Evolutionary conservation across 2,329 filamentous ascomycete genomes (phyloP), one percentile per base, ranked within the genome.

Genomic region (Grosmannia serpens): DNA sequence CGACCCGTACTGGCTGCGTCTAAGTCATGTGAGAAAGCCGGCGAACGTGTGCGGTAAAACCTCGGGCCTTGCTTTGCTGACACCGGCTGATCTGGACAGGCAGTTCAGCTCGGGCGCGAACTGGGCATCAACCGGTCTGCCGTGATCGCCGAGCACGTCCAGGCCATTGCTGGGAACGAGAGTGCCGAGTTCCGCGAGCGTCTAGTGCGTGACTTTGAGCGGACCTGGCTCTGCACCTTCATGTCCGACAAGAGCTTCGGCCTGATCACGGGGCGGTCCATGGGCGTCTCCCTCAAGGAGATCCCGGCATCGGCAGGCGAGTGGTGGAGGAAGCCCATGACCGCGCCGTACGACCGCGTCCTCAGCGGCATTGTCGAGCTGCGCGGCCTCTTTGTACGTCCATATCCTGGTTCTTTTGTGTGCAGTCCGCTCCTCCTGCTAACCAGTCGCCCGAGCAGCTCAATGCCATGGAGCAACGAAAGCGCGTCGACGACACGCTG

Each of bases 1-100:
- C 53, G 65, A 67, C 26, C 64, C 64, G 2, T 65, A 63, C 56
- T 67, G 65, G 65, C 59, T 67, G 13, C 64, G 63, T 8, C 57
- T 67, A 6, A 65, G 64, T 38, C 64, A 67, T 53, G 64, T 64
- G 22, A 56, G 41, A 8, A 33, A 22, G 24, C 22, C 5, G 35
- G 13, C 35, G 35, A 17, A 38, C 35, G 17, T 2, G 13, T 38
- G 33, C 33, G 10, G 17, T 17, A 3, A 2, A 38, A 15, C 17
- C 15, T 17, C 15, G 35, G 35, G 15, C 33, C 33, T 35, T 35
- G 7, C 15, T 35, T 13, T 38, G 35, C 35, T 38, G 35, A 38
- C 35, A 15, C 17, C 10, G 17, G 15, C 35, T n/a, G 13, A 38
- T 38, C 33, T 17, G 13, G 13, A 20, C 31, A 57, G 62, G 65